Evolutionary conservation across 345 rosid genomes (phyloP).

Genomic region (Brassica napus): Da-Ae NC_063446.1:10170501-10171000

Average conservation of each 20-base stretch:
- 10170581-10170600: not conserved
- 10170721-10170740: constrained; percentile 49
- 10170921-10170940: not conserved
- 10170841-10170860: constrained; percentile 72
- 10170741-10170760: not conserved
- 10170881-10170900: constrained; percentile 25
- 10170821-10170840: constrained; percentile 82
- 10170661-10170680: constrained; percentile 92
- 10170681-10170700: constrained; percentile 78
- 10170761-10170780: constrained; percentile 2
- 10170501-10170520: constrained; percentile 82
- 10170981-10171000: constrained; percentile 1
- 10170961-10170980: not conserved
- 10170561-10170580: constrained; percentile 1
- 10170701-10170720: constrained; percentile 95
- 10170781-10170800: too few relatives aligned
- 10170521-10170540: constrained; percentile 99
- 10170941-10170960: constrained; percentile 3
- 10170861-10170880: constrained; percentile 65
- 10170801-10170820: not conserved
- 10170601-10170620: not conserved
- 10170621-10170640: constrained; percentile 86
- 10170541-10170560: constrained; percentile 64
- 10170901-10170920: not conserved
- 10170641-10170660: constrained; percentile 94